Evolutionary conservation across 768 basidiomycete genomes (phyloP).

Genomic region (Phanerodontia chrysosporium): DNA sequence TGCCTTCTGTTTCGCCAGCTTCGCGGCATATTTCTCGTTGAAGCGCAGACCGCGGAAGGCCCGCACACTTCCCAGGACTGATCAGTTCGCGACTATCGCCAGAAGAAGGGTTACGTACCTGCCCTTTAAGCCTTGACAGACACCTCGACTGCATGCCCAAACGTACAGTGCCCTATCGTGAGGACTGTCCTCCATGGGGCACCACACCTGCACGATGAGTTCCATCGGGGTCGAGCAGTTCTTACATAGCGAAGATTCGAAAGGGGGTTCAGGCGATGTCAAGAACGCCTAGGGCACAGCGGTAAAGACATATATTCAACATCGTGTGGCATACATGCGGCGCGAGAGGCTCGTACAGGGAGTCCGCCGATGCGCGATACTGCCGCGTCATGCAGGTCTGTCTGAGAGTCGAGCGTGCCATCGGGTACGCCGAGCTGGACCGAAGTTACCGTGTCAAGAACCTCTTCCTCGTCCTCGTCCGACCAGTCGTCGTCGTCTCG

Average conservation of each 20-base stretch:
- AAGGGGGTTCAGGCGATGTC: constrained; percentile 54
- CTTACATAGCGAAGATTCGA: constrained; percentile 66
- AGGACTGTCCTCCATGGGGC: constrained; percentile 80
- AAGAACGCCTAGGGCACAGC: constrained; percentile 59
- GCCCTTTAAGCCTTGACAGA: constrained; percentile 73
- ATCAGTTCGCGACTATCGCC: constrained; percentile 5
- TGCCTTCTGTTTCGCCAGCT: constrained; percentile 54
- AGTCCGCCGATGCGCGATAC: constrained; percentile 88
- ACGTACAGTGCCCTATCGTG: constrained; percentile 84
- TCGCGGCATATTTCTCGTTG: constrained; percentile 72
- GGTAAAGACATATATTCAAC: constrained; percentile 33
- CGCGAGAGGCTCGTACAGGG: constrained; percentile 71
- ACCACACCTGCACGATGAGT: constrained; percentile 84
- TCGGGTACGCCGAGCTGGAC: constrained; percentile 82
- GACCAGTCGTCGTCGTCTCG: constrained; percentile 64
- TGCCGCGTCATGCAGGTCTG: constrained; percentile 68
- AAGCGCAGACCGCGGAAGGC: constrained; percentile 75
- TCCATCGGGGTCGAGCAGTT: constrained; percentile 73
- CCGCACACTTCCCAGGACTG: constrained; percentile 51
- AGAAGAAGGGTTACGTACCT: constrained; percentile 49
- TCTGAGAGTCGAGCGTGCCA: constrained; percentile 51
- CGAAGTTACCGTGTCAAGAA: constrained; percentile 60
- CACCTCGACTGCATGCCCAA: constrained; percentile 70
- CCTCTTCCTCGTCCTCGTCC: constrained; percentile 80
- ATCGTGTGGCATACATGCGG: constrained; percentile 40